These are phyloP conservation scores for Datura wrightii DNA, from an alignment of 257 asterid genomes.

Conservation along the genomic window DNA sequence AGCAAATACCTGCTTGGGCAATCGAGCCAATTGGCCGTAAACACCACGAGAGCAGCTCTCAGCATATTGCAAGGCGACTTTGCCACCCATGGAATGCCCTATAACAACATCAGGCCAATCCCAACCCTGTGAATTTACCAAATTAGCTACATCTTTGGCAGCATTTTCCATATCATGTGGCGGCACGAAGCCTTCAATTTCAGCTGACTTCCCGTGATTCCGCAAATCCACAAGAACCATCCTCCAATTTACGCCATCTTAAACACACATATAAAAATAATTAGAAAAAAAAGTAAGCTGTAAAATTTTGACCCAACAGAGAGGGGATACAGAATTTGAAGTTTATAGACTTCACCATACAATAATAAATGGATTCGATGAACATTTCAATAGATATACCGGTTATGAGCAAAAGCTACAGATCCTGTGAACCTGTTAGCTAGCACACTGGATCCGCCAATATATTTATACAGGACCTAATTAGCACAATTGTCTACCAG, in stretches of 20 bases:
- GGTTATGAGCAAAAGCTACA: too few relatives aligned
- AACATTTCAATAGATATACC: too few relatives aligned
- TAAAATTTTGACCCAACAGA: not conserved
- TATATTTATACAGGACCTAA: not conserved
- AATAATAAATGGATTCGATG: too few relatives aligned
- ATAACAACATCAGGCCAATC: conserved; percentile 90
- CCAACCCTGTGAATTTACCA: conserved; percentile 76
- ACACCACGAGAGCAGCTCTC: conserved; percentile 76
- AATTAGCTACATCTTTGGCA: conserved; percentile 80
- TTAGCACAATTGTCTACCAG: not conserved
- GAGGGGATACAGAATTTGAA: too few relatives aligned
- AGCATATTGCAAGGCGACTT: conserved; percentile 86
- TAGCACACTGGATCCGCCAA: too few relatives aligned
- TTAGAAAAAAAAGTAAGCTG: not conserved
- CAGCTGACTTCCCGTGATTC: conserved; percentile 90
- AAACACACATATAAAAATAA: not conserved
- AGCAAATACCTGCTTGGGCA: conserved; percentile 79
- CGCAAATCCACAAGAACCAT: conserved; percentile 84
- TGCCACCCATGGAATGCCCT: conserved; percentile 98
- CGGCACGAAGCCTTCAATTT: conserved; percentile 56
- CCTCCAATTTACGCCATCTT: conserved; percentile 66
- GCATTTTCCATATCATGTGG: conserved; percentile 82
- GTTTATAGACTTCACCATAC: not conserved
- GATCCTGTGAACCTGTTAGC: too few relatives aligned
- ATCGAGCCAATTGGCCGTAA: conserved; percentile 55